Percentiles rank a stretch among this genome's conserved stretches.
Conservation (phyloP, 2,329 filamentous ascomycete species). For the Sclerotinia glacialis region DNA sequence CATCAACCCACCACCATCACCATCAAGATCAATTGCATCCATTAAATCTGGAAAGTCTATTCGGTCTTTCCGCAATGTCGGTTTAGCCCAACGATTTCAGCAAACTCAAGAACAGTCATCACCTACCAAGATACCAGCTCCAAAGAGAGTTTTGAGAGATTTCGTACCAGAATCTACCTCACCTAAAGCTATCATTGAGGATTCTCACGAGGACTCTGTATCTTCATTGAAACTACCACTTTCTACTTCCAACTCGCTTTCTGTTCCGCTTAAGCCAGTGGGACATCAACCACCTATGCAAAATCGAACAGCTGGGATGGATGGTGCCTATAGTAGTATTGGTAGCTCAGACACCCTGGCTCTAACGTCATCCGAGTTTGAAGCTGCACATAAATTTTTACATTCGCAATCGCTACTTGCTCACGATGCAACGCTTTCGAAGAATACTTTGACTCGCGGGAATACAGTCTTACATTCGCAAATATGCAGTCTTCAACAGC, state of each 20-base stretch:
- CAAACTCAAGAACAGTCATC: constrained; percentile 24
- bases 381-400: constrained; percentile 10
- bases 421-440: background rate
- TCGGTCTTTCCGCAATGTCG: constrained; percentile 18
- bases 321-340: constrained; percentile 18
- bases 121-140: constrained; percentile 27
- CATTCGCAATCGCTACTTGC: constrained; percentile 1
- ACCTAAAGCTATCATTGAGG: background rate
- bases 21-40: constrained; percentile 33
- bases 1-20: constrained; percentile 32
- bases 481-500: constrained; percentile 49
- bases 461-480: constrained; percentile 47
- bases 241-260: background rate
- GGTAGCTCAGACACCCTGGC: constrained; percentile 7
- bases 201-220: constrained; percentile 10
- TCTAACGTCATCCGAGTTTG: constrained; percentile 8
- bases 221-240: background rate
- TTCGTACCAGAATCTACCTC: constrained; percentile 8
- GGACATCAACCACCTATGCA: background rate
- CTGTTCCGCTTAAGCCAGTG: constrained; percentile 13
- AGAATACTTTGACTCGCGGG: constrained; percentile 24
- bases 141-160: constrained; percentile 23
- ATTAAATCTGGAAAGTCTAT: constrained; percentile 28
- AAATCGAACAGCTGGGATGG: constrained; percentile 4
- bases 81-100: constrained; percentile 7